Base-by-base conservation (phyloP, 768 basidiomycete genomes). In the Suillus subluteus region DNA sequence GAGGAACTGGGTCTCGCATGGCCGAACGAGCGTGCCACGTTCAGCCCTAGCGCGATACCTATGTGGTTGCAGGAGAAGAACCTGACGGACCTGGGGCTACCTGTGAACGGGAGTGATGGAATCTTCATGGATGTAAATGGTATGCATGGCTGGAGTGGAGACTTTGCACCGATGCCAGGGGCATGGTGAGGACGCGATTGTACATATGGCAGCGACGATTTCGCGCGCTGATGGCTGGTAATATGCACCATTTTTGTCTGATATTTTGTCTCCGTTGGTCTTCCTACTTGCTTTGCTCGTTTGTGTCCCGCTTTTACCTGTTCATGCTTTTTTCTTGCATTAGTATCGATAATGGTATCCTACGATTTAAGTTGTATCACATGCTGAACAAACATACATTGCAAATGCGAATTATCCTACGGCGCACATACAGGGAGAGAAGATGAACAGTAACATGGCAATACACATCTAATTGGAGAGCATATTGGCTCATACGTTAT, bases 31-130 rank as follows among this genome's bases (percentile, higher is more conserved):
- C 79, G 84, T 58, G 85, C 86, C 18, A 85, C 88, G 62, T 88
- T 96, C 76, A 93, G 87, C 73, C 91, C 93, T 12, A 86, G 87
- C 50, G 87, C 90, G 56, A 91, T 98, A 64, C 96, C 96, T n/a
- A 72, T 88, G 4, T 98, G 96, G 96, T 79, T 98, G 65, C 95
- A 93, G 75, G 96, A 97, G 78, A 90, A 97, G 93, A 95, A 88
- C 74, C 79, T 96, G 69, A 88, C 89, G 18, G 96, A 98, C 76
- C 87, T 98, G 16, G 94, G 96, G 18, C 81, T 98, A 63, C 96
- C 96, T n/a, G 82, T 88, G 44, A 96, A 96, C 71, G 96, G 96
- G 54, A 92, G 91, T 4, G 96, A 98, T 71, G 93, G 91, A 15
- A 91, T 97, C 62, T 96, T 98, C 80, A 77, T 96, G 69, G 88